Evolutionary conservation across 75 land plant genomes (phyloP), one percentile per base, ranked within the genome.

Genomic region (Larix kaempferi): DNA sequence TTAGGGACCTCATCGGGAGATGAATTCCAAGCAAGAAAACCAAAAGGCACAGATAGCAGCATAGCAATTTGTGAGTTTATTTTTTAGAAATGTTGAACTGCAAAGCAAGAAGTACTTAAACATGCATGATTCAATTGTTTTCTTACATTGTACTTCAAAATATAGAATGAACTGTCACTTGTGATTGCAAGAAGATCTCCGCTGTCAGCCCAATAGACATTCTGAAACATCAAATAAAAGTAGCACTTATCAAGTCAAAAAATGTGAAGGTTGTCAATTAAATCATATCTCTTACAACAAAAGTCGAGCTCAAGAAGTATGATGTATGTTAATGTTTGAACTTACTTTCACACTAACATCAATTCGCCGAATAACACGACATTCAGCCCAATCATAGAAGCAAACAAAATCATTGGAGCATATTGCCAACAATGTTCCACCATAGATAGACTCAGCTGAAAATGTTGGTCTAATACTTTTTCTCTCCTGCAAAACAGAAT

Each of bases 361-460:
- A 79, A 97, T 97, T 33, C 99, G 80, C 0, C 94, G 91, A 77
- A 97, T 91, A 77, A 97, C 79, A 61, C 98, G 82, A 86, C 99
- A 97, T 37, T 97, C 99, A 63, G 91, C 90, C 99, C 99, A 97
- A 74, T 95, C 99, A 88, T 97, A 97, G 71, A 97, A 97, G 80
- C 99, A 97, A 61, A 97, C 89, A 55, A 93, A 97, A 76, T 97
- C 99, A 87, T 90, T 97, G 61, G 99, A 91, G 81, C 98, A 92
- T 78, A 95, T 96, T 35, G 97, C 95, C 80, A 97, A 65, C 69
- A 97, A 81, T 37, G 82, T 78, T 79, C 99, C 99, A 14, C 99
- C 99, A 88, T 84, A 93, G 74, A 97, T 97, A 26, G 88, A 92
- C 73, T 97, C 99, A 14, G 98, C 99, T 49, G 98, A 91, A 84